A percentile compares a stretch with the other conserved stretches of the same genome.
Conservation (phyloP, 495 filamentous ascomycete genomes). For the Hypoxylon perforatum region DNA sequence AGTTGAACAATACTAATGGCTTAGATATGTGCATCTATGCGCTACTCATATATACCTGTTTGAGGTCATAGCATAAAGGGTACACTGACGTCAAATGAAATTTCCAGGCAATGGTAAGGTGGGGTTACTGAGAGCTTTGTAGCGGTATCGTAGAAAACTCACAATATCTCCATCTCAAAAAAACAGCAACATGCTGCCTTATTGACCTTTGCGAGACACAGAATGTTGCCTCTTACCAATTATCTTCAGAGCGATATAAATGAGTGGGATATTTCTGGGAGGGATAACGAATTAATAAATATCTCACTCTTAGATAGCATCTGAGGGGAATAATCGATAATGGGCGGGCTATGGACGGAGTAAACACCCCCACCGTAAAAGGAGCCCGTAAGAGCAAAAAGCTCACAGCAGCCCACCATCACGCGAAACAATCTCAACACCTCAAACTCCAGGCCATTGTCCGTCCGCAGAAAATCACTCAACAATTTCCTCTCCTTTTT, state of each 20-base stretch:
- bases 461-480: conserved; percentile 35
- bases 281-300: neutral
- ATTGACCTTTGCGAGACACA: no score
- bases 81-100: conserved; percentile 35
- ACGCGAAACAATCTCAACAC: conserved; percentile 43
- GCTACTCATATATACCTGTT: no score
- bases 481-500: conserved; percentile 36
- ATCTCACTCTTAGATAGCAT: neutral
- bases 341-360: conserved; percentile 21
- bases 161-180: no score
- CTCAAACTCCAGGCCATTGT: conserved; percentile 30
- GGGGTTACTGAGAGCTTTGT: conserved; percentile 14
- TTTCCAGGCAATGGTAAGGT: conserved; percentile 7
- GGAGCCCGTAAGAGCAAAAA: conserved; percentile 3
- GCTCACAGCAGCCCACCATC: conserved; percentile 40
- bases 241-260: no score
- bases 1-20: no score
- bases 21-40: no score
- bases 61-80: no score
- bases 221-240: no score
- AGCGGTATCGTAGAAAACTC: neutral
- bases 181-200: no score
- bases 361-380: conserved; percentile 40
- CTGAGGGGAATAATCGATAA: conserved; percentile 18
- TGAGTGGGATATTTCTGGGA: no score